These are phyloP conservation scores for Trichosanthes truncata DNA, from an alignment of 306 rosid species.

Conservation along the genomic window DNA sequence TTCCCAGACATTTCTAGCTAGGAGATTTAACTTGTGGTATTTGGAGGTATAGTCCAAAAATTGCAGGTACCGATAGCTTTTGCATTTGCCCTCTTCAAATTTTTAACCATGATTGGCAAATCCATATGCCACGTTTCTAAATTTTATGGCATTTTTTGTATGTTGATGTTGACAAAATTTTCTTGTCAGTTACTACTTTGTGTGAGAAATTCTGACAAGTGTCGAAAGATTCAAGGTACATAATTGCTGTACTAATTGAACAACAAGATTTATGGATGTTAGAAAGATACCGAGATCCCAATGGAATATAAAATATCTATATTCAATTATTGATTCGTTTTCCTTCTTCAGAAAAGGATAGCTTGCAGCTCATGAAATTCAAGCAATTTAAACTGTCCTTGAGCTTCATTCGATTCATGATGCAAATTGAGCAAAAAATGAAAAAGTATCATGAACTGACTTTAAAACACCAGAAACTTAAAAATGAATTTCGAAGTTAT, in stretches of 20 bases:
- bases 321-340: not conserved
- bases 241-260: not conserved
- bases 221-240: not conserved
- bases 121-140: not conserved
- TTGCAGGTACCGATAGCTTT: not conserved
- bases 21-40: slow-evolving; percentile 7
- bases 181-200: not conserved
- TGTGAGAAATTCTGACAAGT: not conserved
- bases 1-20: not conserved
- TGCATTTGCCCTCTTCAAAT: slow-evolving; percentile 5
- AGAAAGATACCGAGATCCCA: not conserved
- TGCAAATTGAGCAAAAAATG: too few relatives aligned
- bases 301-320: not conserved
- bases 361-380: not conserved
- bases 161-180: not conserved
- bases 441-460: too few relatives aligned
- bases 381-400: not conserved
- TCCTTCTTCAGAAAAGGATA: not conserved
- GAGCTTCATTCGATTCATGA: not conserved
- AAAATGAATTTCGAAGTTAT: too few relatives aligned
- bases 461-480: too few relatives aligned
- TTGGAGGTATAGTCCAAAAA: not conserved
- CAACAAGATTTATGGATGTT: not conserved
- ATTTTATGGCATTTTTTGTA: not conserved
- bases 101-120: not conserved